phyloP scores from a whole-genome alignment of 148 eudicot genomes.

The Fallopia convolvulus region DNA sequence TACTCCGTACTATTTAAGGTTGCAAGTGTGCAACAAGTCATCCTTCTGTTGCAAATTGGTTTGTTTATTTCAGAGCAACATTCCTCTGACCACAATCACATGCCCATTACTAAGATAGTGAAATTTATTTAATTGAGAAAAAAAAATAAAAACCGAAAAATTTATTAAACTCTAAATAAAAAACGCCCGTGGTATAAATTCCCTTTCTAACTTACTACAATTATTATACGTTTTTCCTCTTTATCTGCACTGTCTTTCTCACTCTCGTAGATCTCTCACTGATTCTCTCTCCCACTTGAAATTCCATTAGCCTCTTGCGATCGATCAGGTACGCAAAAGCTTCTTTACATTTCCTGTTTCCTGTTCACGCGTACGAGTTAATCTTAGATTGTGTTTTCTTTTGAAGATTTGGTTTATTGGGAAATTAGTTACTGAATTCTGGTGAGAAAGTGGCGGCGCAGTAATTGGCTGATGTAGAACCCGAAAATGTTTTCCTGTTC shows the following conservation, averaged over 20 bases:
- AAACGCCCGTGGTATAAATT: not conserved
- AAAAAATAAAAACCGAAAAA: not conserved
- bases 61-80: not conserved
- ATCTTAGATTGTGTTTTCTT: not conserved
- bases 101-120: not conserved
- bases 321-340: not conserved
- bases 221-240: not conserved
- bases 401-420: not conserved
- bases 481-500: not conserved
- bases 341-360: not conserved
- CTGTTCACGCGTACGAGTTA: not conserved
- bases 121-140: not conserved
- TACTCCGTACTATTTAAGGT: too few species aligned
- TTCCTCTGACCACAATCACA: not conserved
- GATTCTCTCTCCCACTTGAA: not conserved
- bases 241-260: slow-evolving; percentile 3
- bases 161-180: not conserved
- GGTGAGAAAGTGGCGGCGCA: slow-evolving; percentile 1
- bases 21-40: not conserved
- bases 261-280: slow-evolving; percentile 11
- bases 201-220: not conserved
- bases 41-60: not conserved
- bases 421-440: not conserved
- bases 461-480: not conserved
- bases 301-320: slow-evolving; percentile 2